phyloP scores from a whole-genome alignment of 495 filamentous ascomycete genomes.

The Xylaria bambusicola region DNA sequence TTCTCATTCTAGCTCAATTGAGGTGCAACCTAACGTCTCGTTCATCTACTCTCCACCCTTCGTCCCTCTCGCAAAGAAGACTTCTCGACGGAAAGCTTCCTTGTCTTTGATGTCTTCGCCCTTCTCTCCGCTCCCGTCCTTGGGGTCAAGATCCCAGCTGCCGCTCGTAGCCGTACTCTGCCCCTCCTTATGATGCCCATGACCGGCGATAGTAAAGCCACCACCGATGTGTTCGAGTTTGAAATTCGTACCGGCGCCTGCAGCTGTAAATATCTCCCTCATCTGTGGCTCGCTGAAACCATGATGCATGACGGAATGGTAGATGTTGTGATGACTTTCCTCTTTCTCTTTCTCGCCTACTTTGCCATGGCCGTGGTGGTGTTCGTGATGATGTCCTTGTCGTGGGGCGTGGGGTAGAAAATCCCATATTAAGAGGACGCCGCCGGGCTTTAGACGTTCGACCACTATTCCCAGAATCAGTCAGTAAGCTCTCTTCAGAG shows the following conservation, averaged over 20 bases:
- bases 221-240: conserved; percentile 38
- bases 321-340: conserved; percentile 28
- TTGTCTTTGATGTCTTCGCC: conserved; percentile 11
- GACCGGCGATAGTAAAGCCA: conserved; percentile 25
- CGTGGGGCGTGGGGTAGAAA: conserved; percentile 52
- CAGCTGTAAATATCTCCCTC: conserved; percentile 51
- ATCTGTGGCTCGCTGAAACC: conserved; percentile 59
- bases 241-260: conserved; percentile 52
- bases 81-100: conserved; percentile 20
- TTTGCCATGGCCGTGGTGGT: conserved; percentile 20
- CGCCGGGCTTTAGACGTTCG: conserved; percentile 61
- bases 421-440: conserved; percentile 67
- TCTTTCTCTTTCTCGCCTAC: background rate
- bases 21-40: no score
- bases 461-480: conserved; percentile 37
- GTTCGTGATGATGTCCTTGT: conserved; percentile 11
- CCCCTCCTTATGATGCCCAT: background rate
- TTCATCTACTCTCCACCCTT: conserved; percentile 17
- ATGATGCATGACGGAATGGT: conserved; percentile 55
- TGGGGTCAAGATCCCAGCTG: background rate
- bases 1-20: background rate
- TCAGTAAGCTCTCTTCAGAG: background rate
- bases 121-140: background rate
- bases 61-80: conserved; percentile 37
- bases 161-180: background rate